Percentiles rank a stretch among this genome's conserved stretches.
These are phyloP conservation scores for Adenanthera pavonina DNA, from an alignment of 306 rosid genomes.

Conservation along the genomic window DNA sequence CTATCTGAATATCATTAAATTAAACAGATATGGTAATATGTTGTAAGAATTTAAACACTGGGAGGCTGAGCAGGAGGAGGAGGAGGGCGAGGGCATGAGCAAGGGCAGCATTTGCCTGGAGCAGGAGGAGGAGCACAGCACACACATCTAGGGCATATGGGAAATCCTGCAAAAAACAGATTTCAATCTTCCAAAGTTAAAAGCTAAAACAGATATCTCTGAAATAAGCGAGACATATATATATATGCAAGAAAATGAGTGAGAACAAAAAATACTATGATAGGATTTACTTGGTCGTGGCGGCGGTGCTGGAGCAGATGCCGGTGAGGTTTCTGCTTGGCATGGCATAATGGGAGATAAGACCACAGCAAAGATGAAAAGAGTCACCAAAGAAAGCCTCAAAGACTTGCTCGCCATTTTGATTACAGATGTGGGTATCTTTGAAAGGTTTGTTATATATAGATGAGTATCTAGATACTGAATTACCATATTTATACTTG, in stretches of 20 bases:
- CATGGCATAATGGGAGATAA: conserved; percentile 39
- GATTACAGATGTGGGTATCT: neutral
- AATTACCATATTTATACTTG: neutral
- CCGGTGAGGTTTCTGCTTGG: conserved; percentile 35
- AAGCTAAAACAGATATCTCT: too few relatives aligned
- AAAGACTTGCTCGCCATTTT: conserved; percentile 32
- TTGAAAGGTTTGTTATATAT: neutral
- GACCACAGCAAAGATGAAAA: conserved; percentile 45
- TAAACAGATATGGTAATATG: too few relatives aligned
- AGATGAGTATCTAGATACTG: too few relatives aligned
- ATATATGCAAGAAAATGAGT: too few relatives aligned
- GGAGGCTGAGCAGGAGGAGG: neutral
- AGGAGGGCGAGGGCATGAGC: neutral
- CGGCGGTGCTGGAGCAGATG: neutral
- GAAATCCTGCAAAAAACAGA: neutral
- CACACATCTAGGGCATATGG: neutral
- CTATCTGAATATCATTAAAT: too few relatives aligned
- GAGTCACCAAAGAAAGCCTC: conserved; percentile 34
- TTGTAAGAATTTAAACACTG: neutral
- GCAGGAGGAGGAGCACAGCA: neutral
- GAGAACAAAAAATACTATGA: too few relatives aligned
- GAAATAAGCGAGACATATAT: too few relatives aligned
- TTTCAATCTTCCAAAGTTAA: too few relatives aligned
- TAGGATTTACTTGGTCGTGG: neutral
- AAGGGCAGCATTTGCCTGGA: neutral